Conservation (phyloP, 192 early-diverging fungal species). For the Podila verticillata region DNA sequence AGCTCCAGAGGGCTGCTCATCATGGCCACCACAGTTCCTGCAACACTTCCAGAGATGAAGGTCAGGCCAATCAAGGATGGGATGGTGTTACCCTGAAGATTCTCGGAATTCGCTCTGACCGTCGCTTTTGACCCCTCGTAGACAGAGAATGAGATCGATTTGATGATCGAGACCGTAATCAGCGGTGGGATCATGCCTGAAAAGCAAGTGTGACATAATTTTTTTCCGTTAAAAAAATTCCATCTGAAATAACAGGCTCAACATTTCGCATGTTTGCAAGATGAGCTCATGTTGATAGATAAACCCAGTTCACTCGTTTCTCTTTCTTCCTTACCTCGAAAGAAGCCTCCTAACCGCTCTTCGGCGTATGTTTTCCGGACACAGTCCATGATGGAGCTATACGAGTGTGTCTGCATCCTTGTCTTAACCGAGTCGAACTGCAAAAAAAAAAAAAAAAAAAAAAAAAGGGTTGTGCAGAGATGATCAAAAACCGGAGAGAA, state of each 20-base stretch:
- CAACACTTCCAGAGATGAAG: slow-evolving; percentile 61
- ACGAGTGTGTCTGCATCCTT: slow-evolving; percentile 94
- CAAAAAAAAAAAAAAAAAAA: neutral
- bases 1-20: slow-evolving; percentile 82
- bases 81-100: slow-evolving; percentile 49
- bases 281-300: no score
- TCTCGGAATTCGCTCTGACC: slow-evolving; percentile 50
- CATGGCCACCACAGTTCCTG: slow-evolving; percentile 73
- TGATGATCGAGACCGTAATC: slow-evolving; percentile 85
- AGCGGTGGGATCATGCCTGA: slow-evolving; percentile 79
- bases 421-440: slow-evolving; percentile 97
- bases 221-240: neutral
- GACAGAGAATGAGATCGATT: slow-evolving; percentile 90
- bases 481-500: neutral
- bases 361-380: slow-evolving; percentile 76
- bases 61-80: slow-evolving; percentile 57
- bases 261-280: neutral
- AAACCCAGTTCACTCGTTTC: no score
- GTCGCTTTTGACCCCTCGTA: slow-evolving; percentile 79
- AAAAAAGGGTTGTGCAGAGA: neutral
- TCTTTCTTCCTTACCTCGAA: slow-evolving; percentile 68
- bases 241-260: neutral
- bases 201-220: neutral
- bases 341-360: slow-evolving; percentile 89
- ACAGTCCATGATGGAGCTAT: slow-evolving; percentile 81